A percentile compares a stretch with the other conserved stretches of the same genome.
These are phyloP conservation scores for Sclerospora graminicola DNA, from an alignment of 352 stramenopile species.

Conservation along the genomic window DNA sequence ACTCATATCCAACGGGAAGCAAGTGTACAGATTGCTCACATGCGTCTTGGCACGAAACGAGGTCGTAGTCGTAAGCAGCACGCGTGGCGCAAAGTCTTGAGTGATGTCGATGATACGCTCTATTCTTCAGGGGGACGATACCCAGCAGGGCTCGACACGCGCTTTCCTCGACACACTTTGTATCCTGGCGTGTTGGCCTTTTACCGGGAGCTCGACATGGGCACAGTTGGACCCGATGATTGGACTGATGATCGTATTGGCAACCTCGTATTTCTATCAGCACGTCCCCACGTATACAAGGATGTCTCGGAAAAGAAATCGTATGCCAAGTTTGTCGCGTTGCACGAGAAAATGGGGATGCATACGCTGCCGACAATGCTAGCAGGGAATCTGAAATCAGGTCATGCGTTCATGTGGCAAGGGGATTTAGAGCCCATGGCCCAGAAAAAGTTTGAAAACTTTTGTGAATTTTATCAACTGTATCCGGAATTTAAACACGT, in stretches of 20 bases:
- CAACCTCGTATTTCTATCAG: conserved; percentile 97
- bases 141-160: conserved; percentile 90
- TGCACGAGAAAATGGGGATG: conserved; percentile 89
- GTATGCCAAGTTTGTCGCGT: conserved; percentile 93
- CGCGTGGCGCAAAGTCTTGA: conserved; percentile 97
- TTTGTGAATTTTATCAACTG: conserved; percentile 91
- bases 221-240: conserved; percentile 81
- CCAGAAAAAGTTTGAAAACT: conserved; percentile 95
- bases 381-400: conserved; percentile 89
- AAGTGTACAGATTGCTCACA: conserved; percentile 89
- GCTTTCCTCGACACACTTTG: conserved; percentile 88
- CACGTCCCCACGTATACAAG: conserved; percentile 98
- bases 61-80: conserved; percentile 69
- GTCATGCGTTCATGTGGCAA: conserved; percentile 91
- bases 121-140: conserved; percentile 93
- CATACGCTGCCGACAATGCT: conserved; percentile 94
- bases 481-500: conserved; percentile 98
- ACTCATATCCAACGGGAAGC: conserved; percentile 93
- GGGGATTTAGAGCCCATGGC: conserved; percentile 94
- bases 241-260: conserved; percentile 86
- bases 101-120: conserved; percentile 97
- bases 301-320: conserved; percentile 97
- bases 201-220: conserved; percentile 96
- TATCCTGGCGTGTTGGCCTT: conserved; percentile 98
- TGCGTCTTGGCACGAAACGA: conserved; percentile 83